These are phyloP conservation scores for Diplosphaera chodatii DNA, from an alignment of 139 green algal genomes.

Conservation along the genomic window DNA sequence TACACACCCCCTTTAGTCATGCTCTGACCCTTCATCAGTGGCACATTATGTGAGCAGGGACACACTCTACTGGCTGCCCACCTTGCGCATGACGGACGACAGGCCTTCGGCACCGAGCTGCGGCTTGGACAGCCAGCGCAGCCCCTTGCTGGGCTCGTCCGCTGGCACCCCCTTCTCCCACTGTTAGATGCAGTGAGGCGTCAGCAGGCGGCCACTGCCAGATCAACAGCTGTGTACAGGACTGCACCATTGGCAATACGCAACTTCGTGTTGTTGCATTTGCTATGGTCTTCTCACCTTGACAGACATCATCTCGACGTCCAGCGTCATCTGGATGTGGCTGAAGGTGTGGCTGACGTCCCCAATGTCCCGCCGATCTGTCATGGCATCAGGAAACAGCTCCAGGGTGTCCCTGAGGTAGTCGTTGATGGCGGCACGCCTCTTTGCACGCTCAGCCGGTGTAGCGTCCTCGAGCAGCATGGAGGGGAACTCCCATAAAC, in stretches of 20 bases:
- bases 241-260: no score
- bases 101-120: background rate
- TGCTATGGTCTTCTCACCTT: background rate
- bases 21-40: no score
- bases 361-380: conserved; percentile 32
- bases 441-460: background rate
- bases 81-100: background rate
- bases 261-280: no score
- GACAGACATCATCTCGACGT: conserved; percentile 27
- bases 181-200: no score
- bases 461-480: background rate
- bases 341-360: conserved; percentile 53
- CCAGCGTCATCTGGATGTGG: conserved; percentile 59
- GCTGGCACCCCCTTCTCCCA: background rate
- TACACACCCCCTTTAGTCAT: no score
- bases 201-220: no score
- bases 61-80: no score
- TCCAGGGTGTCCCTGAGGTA: conserved; percentile 17
- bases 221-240: no score
- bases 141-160: background rate
- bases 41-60: no score
- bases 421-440: conserved; percentile 3
- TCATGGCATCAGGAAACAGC: conserved; percentile 7
- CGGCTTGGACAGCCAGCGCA: background rate
- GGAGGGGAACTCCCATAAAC: conserved; percentile 71